Base-by-base conservation (phyloP, 768 basidiomycete genomes). In the Lentinula edodes region DNA sequence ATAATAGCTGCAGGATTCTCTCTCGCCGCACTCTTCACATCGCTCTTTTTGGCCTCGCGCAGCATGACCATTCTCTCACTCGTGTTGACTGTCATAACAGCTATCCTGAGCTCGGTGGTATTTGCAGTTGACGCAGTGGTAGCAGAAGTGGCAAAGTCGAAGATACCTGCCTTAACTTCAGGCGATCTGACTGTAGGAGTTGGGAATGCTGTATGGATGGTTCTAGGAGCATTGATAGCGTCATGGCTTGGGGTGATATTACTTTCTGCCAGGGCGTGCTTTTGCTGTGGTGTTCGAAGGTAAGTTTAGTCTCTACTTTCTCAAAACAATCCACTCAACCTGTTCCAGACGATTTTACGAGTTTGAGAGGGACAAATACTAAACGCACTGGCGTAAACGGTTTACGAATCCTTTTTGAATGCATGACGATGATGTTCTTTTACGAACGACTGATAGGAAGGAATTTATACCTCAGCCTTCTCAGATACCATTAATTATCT, bases 181-280 rank as follows among this genome's bases (percentile, higher is more conserved):
- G 73, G 70, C 7, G 73, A 79, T 51, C 76, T 90, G 32, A 70
- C 65, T 0, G 78, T 87, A 8, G 62, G 70, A 12, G 89, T 82
- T 71, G 89, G 90, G n/a, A 84, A 86, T 63, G 89, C 71, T 8
- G 80, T 87, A 7, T 91, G 89, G 89, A 82, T 92, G 83, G 79
- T 84, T n/a, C 65, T 91, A 45, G 76, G 68, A 4, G 85, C 82
- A 15, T 72, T 83, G 57, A 64, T 83, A 9, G 69, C 83, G 64
- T 79, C 82, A 1, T 91, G 89, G 87, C 48, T 81, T 2, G 82
- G 83, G 0, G 80, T 90, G 39, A 68, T 89, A 35, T 67, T 83
- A n/a, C 74, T 90, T 52, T 83, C 85, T 42, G 83, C 84, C 16
- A 77, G 85, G 35, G 83, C 81, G 15, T 91, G 88, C 66, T 80